Evolutionary conservation across 1,139 yeast genomes (phyloP), one percentile per base, ranked within the genome.

Genomic region (Sugiyamaella sp.): DNA sequence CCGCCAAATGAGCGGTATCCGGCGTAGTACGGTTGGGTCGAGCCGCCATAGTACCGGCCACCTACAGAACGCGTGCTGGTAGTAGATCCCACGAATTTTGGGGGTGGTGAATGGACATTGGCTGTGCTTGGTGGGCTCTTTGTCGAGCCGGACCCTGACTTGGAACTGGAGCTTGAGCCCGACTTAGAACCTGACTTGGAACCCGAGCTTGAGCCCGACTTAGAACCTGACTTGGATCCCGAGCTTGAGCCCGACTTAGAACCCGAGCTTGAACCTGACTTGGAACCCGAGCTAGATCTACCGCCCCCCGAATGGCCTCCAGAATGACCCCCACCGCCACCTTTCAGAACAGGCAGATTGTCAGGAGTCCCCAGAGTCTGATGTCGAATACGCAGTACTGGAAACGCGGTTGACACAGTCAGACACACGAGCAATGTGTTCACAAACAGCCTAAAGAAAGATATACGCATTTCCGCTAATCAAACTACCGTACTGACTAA

Each of bases 1-100:
- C 64, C 65, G n/a, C 54, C 46, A n/a, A 50, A 60, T 5, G 62
- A 53, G 1, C 54, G 56, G n/a, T 60, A 59, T 12, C 66, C 67
- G 4, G 66, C 65, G 12, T 50, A 43, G 47, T 55, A 61, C 2
- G 66, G 64, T 12, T 37, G 9, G 0, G 55, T 46, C 1, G 66
- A 56, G 12, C 67, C 67, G n/a, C 67, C 67, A 24, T 53, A 61
- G 41, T 61, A 63, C 17, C 16, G 40, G 9, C 50, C 49, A 9
- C 27, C 47, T 2, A 27, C 52, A 4, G 47, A 33, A 24, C n/a
- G 41, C 4, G 37, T 14, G 6, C 40, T 24, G 17, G 37, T 17
- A 17, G 14, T 27, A 37, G 43, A 21, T 8, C 48, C 43, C 12
- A 9, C 21, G n/a, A 29, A 48, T 9, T 46, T 46, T 4, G 51